phyloP scores from a whole-genome alignment of 208 protist genomes.

The Novymonas esmeraldas region DNA sequence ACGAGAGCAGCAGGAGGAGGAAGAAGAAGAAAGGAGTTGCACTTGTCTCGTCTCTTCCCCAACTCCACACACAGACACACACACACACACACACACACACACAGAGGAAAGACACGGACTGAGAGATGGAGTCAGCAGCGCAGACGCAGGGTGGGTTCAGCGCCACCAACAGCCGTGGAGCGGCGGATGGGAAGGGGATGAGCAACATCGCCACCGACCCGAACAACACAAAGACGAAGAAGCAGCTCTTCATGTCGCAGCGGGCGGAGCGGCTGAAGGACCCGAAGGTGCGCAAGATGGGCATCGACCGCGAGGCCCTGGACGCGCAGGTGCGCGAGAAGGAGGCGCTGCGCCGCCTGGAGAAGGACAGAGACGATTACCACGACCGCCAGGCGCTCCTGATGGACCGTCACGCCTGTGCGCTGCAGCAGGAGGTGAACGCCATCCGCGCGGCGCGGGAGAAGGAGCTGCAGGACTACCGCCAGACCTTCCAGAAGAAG shows the following conservation, averaged over 20 bases:
- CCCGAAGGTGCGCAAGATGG: slow-evolving; percentile 91
- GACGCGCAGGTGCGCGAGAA: slow-evolving; percentile 93
- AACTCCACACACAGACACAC: too few species aligned
- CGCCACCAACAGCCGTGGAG: slow-evolving; percentile 14
- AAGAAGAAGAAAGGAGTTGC: too few species aligned
- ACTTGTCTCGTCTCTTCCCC: too few species aligned
- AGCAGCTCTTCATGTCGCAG: slow-evolving; percentile 86
- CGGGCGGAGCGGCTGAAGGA: slow-evolving; percentile 90
- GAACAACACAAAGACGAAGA: slow-evolving; percentile 58
- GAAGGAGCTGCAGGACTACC: slow-evolving; percentile 86
- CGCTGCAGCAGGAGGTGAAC: slow-evolving; percentile 89
- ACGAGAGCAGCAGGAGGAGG: too few species aligned
- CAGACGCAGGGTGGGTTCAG: slow-evolving; percentile 9
- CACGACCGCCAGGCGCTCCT: slow-evolving; percentile 89
- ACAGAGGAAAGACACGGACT: too few species aligned
- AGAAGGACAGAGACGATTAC: slow-evolving; percentile 88
- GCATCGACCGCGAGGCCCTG: slow-evolving; percentile 89
- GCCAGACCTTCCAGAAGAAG: slow-evolving; percentile 88
- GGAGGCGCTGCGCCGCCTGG: slow-evolving; percentile 72
- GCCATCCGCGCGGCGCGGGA: slow-evolving; percentile 72
- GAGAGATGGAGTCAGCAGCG: slow-evolving; percentile 19
- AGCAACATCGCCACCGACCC: slow-evolving; percentile 2
- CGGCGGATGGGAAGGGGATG: slow-evolving; percentile 1
- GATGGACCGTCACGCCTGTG: slow-evolving; percentile 87
- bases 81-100: background rate